Conservation (phyloP, 305 asterid species). For the Fraxinus paxiana region DNA sequence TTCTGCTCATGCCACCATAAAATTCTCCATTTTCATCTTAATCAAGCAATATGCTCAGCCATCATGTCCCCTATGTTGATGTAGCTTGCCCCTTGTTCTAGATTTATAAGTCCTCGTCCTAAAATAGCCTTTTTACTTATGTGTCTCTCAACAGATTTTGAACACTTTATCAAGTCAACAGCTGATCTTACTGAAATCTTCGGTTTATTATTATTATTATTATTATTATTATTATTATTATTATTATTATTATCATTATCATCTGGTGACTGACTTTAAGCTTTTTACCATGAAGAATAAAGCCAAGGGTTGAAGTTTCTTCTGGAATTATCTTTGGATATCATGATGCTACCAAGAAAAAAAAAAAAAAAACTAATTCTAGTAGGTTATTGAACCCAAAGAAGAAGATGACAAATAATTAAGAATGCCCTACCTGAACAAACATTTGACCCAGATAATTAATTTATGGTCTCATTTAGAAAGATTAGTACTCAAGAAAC, state of each 20-base stretch:
- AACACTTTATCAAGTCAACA: background rate
- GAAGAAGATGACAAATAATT: background rate
- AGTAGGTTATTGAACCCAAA: background rate
- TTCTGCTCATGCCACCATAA: background rate
- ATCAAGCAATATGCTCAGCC: background rate
- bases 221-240: background rate
- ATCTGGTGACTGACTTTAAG: background rate
- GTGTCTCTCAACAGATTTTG: background rate
- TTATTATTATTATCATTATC: background rate
- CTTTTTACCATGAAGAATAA: background rate
- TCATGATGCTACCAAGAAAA: background rate
- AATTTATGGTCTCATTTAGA: background rate
- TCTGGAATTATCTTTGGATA: background rate
- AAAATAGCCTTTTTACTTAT: background rate
- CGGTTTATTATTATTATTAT: background rate
- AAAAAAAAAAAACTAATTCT: background rate
- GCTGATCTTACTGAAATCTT: background rate
- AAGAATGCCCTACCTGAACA: background rate
- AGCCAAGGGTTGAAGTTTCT: background rate
- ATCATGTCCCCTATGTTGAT: background rate
- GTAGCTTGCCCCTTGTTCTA: background rate
- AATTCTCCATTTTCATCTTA: background rate
- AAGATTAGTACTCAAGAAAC: background rate
- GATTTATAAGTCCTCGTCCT: background rate
- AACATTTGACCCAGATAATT: background rate